A percentile compares a stretch with the other conserved stretches of the same genome.
phyloP scores from a whole-genome alignment of 164 flowering plant species.

The Sedum album region DNA sequence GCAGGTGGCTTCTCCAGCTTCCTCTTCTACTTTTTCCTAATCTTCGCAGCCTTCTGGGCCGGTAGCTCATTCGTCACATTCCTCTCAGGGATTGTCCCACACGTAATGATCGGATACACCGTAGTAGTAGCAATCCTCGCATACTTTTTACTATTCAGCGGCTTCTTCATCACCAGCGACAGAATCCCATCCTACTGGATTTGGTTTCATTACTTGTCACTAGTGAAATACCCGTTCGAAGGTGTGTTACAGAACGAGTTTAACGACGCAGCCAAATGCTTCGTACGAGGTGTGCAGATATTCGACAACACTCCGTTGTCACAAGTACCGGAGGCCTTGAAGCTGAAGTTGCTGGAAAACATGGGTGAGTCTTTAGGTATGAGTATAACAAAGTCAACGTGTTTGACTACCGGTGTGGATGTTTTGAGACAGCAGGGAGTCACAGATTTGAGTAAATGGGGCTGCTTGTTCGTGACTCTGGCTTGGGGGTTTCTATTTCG shows the following conservation, averaged over 20 bases:
- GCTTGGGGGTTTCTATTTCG: slow-evolving; percentile 50
- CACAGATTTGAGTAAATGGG: slow-evolving; percentile 45
- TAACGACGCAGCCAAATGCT: slow-evolving; percentile 1
- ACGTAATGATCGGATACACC: slow-evolving; percentile 8
- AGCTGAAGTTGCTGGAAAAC: slow-evolving; percentile 4
- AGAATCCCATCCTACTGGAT: slow-evolving; percentile 9
- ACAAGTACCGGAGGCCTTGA: slow-evolving; percentile 1
- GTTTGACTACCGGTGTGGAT: slow-evolving; percentile 24
- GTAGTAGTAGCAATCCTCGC: slow-evolving; percentile 7
- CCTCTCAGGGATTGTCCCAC: background rate
- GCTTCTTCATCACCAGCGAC: slow-evolving; percentile 8
- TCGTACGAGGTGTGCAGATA: slow-evolving; percentile 4
- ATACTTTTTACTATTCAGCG: slow-evolving; percentile 6
- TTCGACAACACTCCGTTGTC: slow-evolving; percentile 7
- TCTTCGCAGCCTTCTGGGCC: slow-evolving; percentile 7
- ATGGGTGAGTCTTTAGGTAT: slow-evolving; percentile 2
- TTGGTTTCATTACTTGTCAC: slow-evolving; percentile 7
- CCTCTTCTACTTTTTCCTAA: slow-evolving; percentile 2
- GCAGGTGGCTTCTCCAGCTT: slow-evolving; percentile 25
- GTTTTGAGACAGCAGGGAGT: slow-evolving; percentile 32
- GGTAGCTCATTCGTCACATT: slow-evolving; percentile 9
- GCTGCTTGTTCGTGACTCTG: slow-evolving; percentile 35
- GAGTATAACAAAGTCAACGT: slow-evolving; percentile 2
- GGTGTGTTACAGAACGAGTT: slow-evolving; percentile 6
- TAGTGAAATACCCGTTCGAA: slow-evolving; percentile 6